Conservation (phyloP, 768 basidiomycete species). For the Gloeophyllum trabeum region DNA sequence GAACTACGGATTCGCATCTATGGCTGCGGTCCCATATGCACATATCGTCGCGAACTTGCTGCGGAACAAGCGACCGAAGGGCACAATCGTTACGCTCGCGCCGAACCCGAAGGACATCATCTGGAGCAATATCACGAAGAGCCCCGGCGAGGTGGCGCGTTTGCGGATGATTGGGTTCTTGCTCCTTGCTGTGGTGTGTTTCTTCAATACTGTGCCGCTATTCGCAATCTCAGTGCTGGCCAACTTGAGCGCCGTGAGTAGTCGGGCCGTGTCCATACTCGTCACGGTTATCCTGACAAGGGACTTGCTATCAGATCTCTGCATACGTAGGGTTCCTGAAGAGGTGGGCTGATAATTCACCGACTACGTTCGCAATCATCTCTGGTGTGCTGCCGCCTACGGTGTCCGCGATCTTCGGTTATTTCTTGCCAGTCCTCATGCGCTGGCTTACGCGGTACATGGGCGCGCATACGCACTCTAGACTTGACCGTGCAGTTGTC, state of each 20-base stretch:
- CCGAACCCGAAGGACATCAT: slow-evolving; percentile 90
- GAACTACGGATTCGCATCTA: slow-evolving; percentile 86
- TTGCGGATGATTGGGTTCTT: slow-evolving; percentile 71
- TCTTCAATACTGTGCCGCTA: slow-evolving; percentile 91
- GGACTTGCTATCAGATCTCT: slow-evolving; percentile 34
- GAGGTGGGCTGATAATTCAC: slow-evolving; percentile 56
- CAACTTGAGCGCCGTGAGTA: slow-evolving; percentile 71
- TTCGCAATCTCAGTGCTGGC: slow-evolving; percentile 85
- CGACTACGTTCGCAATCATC: slow-evolving; percentile 64
- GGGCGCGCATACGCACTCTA: slow-evolving; percentile 59
- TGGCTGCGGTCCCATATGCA: slow-evolving; percentile 82
- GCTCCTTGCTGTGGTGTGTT: slow-evolving; percentile 70
- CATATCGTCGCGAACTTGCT: slow-evolving; percentile 75
- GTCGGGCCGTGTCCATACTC: slow-evolving; percentile 1
- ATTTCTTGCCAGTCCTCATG: slow-evolving; percentile 87
- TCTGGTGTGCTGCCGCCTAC: slow-evolving; percentile 92
- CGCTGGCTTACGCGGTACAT: slow-evolving; percentile 69
- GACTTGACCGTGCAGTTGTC: slow-evolving; percentile 82
- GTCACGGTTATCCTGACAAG: slow-evolving; percentile 1
- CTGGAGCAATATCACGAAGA: slow-evolving; percentile 83
- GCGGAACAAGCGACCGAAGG: slow-evolving; percentile 57
- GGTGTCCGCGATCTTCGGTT: slow-evolving; percentile 81
- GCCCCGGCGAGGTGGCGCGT: slow-evolving; percentile 50
- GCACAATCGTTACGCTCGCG: slow-evolving; percentile 60
- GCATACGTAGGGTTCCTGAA: slow-evolving; percentile 66